A percentile compares a stretch with the other conserved stretches of the same genome.
phyloP scores from a whole-genome alignment of 78 protist genomes.

The Blattamonas nauphoetae region DNA sequence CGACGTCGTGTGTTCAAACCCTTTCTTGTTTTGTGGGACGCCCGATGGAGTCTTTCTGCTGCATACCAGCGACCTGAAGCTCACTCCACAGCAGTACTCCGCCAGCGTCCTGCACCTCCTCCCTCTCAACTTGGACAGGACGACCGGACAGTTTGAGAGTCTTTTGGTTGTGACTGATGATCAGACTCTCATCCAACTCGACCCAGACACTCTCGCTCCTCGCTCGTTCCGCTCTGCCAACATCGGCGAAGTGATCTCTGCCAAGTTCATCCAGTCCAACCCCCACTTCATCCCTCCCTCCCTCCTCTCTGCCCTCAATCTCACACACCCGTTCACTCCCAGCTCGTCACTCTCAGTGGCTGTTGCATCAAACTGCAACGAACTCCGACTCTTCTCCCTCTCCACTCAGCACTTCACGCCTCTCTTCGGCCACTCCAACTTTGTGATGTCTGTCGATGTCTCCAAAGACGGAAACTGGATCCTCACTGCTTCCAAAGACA shows the following conservation, averaged over 20 bases:
- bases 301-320: no score
- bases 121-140: no score
- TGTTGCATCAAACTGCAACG: not conserved
- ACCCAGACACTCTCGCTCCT: not conserved
- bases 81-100: not conserved
- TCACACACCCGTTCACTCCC: no score
- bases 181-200: not conserved
- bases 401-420: not conserved
- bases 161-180: not conserved
- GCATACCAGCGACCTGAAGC: no score
- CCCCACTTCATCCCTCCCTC: not conserved
- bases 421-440: conserved; percentile 37
- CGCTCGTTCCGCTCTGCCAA: not conserved
- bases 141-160: not conserved
- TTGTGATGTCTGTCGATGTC: conserved; percentile 55
- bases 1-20: not conserved
- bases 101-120: not conserved
- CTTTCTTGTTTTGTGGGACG: not conserved
- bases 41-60: not conserved
- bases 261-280: not conserved
- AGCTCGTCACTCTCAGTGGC: no score
- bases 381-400: not conserved
- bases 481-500: conserved; percentile 49
- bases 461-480: conserved; percentile 26
- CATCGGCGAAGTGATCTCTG: not conserved